Evolutionary conservation across 1,284 basidiomycete genomes (phyloP), one percentile per base, ranked within the genome.

Genomic region (Marasmius oreades): DNA sequence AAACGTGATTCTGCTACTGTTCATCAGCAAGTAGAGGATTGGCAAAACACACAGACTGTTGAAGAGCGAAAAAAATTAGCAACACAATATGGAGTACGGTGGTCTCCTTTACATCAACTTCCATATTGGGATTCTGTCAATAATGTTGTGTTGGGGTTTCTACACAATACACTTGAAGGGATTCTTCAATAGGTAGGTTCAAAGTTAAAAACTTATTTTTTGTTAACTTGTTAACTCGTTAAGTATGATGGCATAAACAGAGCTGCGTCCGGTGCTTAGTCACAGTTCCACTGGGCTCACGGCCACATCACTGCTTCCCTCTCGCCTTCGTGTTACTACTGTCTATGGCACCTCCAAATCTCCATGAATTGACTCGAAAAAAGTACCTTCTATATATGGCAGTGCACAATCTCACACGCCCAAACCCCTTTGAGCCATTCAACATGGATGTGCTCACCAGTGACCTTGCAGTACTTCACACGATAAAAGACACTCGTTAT

Each of bases 61-160:
- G 14, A 5, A 6, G 37, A 4, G 14, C 37, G 37, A 20, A 39
- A 39, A 12, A 20, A 5, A 39, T 16, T 20, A 16, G 37, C 37
- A 39, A 55, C 22, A 33, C 14, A 43, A 20, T 57, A 7, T 51
- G 58, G 61, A 23, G 57, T 61, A 5, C 48, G 60, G 7, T 63
- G 60, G 57, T 57, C 60, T n/a, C 42, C 59, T 26, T 20, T 61
- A 10, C 46, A 61, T 52, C 16, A 56, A 14, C 43, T 63, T 10
- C 47, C 26, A 26, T 55, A 63, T 37, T 59, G 55, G 26, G 52
- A 61, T 52, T 53, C 55, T 26, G 58, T 59, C 16, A 11, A 26
- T 16, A 28, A 55, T 56, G 45, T 52, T 14, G 42, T 59, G 8
- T 31, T 63, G 18, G 61, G n/a, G n/a, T n/a, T n/a, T n/a, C n/a